Evolutionary conservation across 352 stramenopile genomes (phyloP), one percentile per base, ranked within the genome.

Genomic region (Globisporangium uncinulatum): DNA sequence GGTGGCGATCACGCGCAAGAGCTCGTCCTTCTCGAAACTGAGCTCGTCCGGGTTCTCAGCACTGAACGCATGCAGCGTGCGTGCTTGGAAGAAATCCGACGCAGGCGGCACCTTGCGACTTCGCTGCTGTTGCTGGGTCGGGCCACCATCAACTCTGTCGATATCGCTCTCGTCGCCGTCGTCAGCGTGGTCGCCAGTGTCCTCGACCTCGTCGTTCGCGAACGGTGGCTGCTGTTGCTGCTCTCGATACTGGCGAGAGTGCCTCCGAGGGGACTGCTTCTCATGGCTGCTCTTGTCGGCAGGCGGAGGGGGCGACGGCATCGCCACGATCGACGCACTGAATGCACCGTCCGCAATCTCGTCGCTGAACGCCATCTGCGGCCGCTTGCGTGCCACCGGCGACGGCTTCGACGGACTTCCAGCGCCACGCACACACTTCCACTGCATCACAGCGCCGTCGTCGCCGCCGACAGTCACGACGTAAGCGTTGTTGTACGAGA

Each of bases 391-490:
- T 4, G 46, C 48, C 9, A 56, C 46, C 4, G 56, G 42, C 1
- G 46, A 50, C 19, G 21, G 57, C 8, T 49, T 56, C 50, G 29
- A 36, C 9, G 19, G 44, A 32, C 49, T 63, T 44, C 36, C 43
- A 45, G 4, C 51, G 17, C 29, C 58, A 20, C 46, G 20, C 53
- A 54, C 61, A 57, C 56, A 64, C 54, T 59, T 71, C 77, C 77
- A 87, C 52, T 90, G 77, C 20, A 88, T 69, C 19, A 90, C 54
- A 11, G 80, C 74, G 17, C 66, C 67, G 51, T 90, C 80, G 14
- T 83, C 71, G 1, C 79, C 79, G 42, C 76, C 79, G 10, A 74
- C 65, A 17, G 77, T 78, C 24, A 88, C n/a, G 3, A 88, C 52
- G 51, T 73, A 81, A 7, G 53, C 45, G 42, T 83, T 59, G 15